Conservation (phyloP, 2,329 filamentous ascomycete species). For the Tricladium varicosporioides region DNA sequence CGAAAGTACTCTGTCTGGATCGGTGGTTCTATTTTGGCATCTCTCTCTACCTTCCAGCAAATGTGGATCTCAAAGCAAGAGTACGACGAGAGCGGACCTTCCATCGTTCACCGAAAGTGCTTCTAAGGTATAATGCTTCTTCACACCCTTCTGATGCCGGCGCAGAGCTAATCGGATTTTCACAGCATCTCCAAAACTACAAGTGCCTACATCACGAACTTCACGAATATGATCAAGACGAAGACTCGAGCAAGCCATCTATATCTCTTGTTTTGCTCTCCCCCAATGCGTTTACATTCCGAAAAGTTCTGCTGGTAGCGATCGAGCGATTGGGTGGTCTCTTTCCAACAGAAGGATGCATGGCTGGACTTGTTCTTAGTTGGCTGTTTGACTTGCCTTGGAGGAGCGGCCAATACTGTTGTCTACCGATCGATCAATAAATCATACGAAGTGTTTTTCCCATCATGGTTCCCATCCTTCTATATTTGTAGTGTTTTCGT, state of each 20-base stretch:
- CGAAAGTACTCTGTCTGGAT: slow-evolving; percentile 99
- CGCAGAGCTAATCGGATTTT: neutral
- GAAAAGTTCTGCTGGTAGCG: slow-evolving; percentile 35
- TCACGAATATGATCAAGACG: slow-evolving; percentile 34
- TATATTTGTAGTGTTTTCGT: slow-evolving; percentile 23
- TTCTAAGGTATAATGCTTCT: slow-evolving; percentile 73
- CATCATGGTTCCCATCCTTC: slow-evolving; percentile 19
- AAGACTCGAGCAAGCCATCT: slow-evolving; percentile 30
- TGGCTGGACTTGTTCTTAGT: slow-evolving; percentile 27
- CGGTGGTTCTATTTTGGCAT: slow-evolving; percentile 99
- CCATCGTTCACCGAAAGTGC: slow-evolving; percentile 99
- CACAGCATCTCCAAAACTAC: slow-evolving; percentile 24
- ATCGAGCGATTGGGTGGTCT: slow-evolving; percentile 33
- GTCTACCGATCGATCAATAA: slow-evolving; percentile 31
- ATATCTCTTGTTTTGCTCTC: slow-evolving; percentile 29
- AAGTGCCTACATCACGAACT: slow-evolving; percentile 33
- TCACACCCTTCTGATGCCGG: neutral
- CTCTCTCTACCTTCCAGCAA: slow-evolving; percentile 99
- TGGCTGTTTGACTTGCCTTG: slow-evolving; percentile 30
- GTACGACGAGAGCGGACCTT: slow-evolving; percentile 99
- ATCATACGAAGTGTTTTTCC: slow-evolving; percentile 32
- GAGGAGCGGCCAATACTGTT: slow-evolving; percentile 31
- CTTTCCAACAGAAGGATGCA: slow-evolving; percentile 27
- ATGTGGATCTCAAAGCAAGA: slow-evolving; percentile 99
- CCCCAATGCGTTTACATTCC: slow-evolving; percentile 32